A percentile compares a stretch with the other conserved stretches of the same genome.
These are phyloP conservation scores for Tuber melanosporum DNA, from an alignment of 495 filamentous ascomycete genomes.

Conservation along the genomic window DNA sequence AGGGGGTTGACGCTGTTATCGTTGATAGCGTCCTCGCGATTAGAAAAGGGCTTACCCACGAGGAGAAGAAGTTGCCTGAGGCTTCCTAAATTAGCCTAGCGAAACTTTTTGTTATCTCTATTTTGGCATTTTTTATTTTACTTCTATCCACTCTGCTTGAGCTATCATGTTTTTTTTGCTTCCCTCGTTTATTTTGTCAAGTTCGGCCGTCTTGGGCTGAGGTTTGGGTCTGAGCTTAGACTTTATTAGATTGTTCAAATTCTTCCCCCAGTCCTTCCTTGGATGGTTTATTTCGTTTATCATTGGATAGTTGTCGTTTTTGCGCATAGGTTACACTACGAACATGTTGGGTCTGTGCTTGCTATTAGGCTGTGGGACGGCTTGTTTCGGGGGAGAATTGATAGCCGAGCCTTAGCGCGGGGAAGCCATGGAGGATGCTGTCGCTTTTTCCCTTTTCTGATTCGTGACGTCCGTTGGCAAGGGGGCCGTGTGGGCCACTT, in stretches of 20 bases:
- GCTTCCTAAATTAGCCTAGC: constrained; percentile 1
- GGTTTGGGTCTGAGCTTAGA: not conserved
- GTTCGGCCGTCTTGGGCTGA: not conserved
- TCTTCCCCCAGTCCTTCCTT: not conserved
- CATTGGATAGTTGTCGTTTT: not conserved
- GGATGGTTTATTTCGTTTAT: not conserved
- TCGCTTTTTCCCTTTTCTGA: not conserved
- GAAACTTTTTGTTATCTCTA: not conserved
- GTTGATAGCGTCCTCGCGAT: constrained; percentile 73
- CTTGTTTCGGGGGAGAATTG: not conserved
- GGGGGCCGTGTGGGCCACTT: not conserved
- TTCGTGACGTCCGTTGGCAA: not conserved
- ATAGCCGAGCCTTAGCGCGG: not conserved
- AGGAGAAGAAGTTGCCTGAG: constrained; percentile 10
- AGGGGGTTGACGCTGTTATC: constrained; percentile 95
- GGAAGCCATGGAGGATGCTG: not conserved
- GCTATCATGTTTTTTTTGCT: constrained; percentile 3
- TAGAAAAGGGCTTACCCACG: constrained; percentile 56
- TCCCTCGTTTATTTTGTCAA: not conserved
- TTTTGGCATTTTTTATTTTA: not conserved
- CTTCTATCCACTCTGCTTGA: not conserved
- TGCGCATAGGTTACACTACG: not conserved
- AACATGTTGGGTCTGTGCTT: not conserved
- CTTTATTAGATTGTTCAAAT: not conserved
- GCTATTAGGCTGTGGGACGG: not conserved